Evolutionary conservation across 2,329 filamentous ascomycete genomes (phyloP).

Genomic region (Fusarium sp.): DNA sequence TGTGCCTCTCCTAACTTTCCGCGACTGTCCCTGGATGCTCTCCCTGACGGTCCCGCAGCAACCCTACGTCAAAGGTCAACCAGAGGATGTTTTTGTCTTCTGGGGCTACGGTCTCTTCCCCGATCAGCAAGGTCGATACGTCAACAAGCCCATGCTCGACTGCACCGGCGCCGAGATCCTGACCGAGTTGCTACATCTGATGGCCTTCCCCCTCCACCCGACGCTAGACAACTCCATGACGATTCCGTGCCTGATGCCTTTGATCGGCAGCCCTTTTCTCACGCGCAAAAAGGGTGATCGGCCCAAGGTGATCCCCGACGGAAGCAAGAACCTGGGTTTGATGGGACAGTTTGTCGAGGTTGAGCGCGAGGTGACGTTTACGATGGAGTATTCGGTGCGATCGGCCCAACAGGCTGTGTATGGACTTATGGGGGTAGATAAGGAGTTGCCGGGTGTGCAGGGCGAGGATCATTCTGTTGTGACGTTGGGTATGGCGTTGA

Average conservation of each 20-base stretch:
- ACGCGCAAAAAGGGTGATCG: conserved; percentile 41
- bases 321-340: conserved; percentile 40
- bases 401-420: conserved; percentile 43
- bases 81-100: conserved; percentile 37
- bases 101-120: conserved; percentile 44
- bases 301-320: conserved; percentile 37
- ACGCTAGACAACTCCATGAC: conserved; percentile 40
- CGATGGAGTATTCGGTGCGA: conserved; percentile 43
- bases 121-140: conserved; percentile 38
- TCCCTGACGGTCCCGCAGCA: conserved; percentile 40
- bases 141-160: conserved; percentile 41
- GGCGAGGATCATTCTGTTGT: conserved; percentile 40
- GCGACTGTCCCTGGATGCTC: conserved; percentile 43
- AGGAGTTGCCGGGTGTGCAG: conserved; percentile 30
- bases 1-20: conserved; percentile 40
- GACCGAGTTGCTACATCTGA: conserved; percentile 38
- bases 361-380: conserved; percentile 43
- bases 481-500: conserved; percentile 41
- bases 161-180: conserved; percentile 42
- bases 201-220: conserved; percentile 39
- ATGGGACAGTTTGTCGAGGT: conserved; percentile 44
- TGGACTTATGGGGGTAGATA: conserved; percentile 39
- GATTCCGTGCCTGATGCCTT: conserved; percentile 38
- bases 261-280: conserved; percentile 42
- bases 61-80: conserved; percentile 39